Percentiles rank a stretch among this genome's conserved stretches.
phyloP scores from a whole-genome alignment of 2,329 filamentous ascomycete genomes.

The Scedosporium minutisporum region DNA sequence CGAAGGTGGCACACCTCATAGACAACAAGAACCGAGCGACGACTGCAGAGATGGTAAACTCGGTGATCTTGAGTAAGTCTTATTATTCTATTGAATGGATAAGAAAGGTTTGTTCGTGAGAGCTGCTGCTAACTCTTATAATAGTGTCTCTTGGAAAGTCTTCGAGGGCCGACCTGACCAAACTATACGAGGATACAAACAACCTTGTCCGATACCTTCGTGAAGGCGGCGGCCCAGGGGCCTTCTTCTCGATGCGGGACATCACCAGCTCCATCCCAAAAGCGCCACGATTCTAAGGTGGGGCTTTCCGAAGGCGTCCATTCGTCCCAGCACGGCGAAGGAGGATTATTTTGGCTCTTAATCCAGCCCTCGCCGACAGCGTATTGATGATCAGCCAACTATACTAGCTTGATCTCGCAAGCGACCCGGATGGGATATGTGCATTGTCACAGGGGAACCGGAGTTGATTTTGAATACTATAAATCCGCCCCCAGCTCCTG shows the following conservation, averaged over 20 bases:
- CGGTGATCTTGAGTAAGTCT: constrained; percentile 73
- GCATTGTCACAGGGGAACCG: neutral
- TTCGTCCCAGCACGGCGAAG: neutral
- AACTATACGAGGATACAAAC: constrained; percentile 75
- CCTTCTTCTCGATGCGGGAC: constrained; percentile 60
- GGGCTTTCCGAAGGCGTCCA: neutral
- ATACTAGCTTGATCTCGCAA: neutral
- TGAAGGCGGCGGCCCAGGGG: constrained; percentile 68
- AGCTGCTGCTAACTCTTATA: constrained; percentile 12
- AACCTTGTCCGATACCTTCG: constrained; percentile 76
- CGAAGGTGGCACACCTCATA: constrained; percentile 66
- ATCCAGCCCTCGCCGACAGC: too few species aligned
- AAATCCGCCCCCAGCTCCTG: neutral
- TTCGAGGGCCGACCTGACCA: constrained; percentile 75
- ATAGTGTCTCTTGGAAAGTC: constrained; percentile 84
- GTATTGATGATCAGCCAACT: neutral
- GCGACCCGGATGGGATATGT: neutral
- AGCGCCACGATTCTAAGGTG: constrained; percentile 21
- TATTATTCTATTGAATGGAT: neutral
- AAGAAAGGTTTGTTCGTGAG: neutral
- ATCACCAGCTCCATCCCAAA: constrained; percentile 33
- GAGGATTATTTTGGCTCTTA: too few species aligned
- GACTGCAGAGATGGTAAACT: constrained; percentile 89
- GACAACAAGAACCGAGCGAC: constrained; percentile 63
- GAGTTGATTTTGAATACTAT: neutral